Conservation (phyloP, 2,329 filamentous ascomycete genomes). For the Thielaviopsis cerberus region DNA sequence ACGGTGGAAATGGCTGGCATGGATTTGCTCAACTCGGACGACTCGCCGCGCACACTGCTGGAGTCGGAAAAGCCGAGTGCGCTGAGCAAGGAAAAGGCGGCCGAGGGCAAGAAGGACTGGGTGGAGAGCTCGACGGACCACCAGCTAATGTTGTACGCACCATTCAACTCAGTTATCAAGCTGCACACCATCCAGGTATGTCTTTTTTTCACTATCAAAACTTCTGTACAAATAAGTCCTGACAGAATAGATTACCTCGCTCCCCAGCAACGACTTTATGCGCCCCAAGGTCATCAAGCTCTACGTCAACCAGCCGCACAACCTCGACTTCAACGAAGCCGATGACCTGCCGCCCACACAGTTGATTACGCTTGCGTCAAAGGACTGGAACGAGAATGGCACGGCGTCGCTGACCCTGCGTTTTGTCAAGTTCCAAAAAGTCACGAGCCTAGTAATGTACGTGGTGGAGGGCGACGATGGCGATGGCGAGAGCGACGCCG, state of each 20-base stretch:
- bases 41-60: constrained; percentile 55
- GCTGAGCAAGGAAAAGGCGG: constrained; percentile 33
- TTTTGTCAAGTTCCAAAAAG: constrained; percentile 95
- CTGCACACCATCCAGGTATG: constrained; percentile 59
- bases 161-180: constrained; percentile 76
- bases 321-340: constrained; percentile 86
- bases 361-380: constrained; percentile 50
- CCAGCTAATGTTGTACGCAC: constrained; percentile 81
- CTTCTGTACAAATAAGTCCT: too few relatives aligned
- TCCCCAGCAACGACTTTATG: constrained; percentile 60
- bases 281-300: constrained; percentile 69
- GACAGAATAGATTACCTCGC: too few relatives aligned
- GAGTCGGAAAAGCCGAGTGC: constrained; percentile 46
- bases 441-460: constrained; percentile 71
- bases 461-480: constrained; percentile 61
- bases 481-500: constrained; percentile 38
- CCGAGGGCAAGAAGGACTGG: constrained; percentile 48
- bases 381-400: constrained; percentile 66
- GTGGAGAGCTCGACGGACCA: constrained; percentile 94
- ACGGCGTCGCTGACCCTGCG: constrained; percentile 57
- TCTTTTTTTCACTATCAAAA: too few relatives aligned
- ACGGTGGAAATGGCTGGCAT: constrained; percentile 61
- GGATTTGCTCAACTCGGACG: constrained; percentile 76
- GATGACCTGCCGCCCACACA: constrained; percentile 73
- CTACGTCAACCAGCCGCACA: constrained; percentile 75